phyloP scores from a whole-genome alignment of 2,329 filamentous ascomycete genomes.

The Penicillium brevicompactum region DNA sequence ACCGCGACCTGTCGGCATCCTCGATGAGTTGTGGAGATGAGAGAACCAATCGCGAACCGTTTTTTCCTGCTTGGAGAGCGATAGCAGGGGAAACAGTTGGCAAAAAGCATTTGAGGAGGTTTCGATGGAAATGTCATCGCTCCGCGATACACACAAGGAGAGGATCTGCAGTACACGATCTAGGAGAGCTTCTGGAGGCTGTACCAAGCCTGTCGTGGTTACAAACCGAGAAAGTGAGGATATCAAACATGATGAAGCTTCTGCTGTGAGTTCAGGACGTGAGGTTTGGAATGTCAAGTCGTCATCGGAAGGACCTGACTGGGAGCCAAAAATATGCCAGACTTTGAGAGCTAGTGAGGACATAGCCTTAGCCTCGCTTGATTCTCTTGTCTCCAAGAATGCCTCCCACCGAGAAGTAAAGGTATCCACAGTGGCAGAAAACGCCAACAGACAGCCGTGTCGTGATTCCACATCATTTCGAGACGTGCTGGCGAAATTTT shows the following conservation, averaged over 20 bases:
- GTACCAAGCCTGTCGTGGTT: conserved; percentile 9
- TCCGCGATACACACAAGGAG: conserved; percentile 42
- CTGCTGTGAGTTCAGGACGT: conserved; percentile 46
- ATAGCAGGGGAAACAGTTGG: conserved; percentile 42
- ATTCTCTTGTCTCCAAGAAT: conserved; percentile 19
- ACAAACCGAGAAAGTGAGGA: conserved; percentile 39
- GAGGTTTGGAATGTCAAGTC: conserved; percentile 42
- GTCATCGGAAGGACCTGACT: conserved; percentile 36
- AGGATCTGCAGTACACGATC: conserved; percentile 37
- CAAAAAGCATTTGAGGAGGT: conserved; percentile 44
- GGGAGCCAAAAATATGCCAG: conserved; percentile 43
- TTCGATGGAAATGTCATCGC: conserved; percentile 44
- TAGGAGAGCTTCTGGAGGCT: conserved; percentile 26
- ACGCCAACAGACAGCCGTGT: conserved; percentile 47
- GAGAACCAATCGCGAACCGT: conserved; percentile 44
- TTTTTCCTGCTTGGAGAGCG: conserved; percentile 32
- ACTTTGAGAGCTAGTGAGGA: conserved; percentile 30
- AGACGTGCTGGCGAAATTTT: conserved; percentile 40
- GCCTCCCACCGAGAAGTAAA: conserved; percentile 25
- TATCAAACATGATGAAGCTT: conserved; percentile 43
- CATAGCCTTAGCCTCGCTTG: conserved; percentile 30
- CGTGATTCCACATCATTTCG: conserved; percentile 45
- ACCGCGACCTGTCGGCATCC: conserved; percentile 44
- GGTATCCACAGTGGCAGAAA: conserved; percentile 42
- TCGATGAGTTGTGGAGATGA: conserved; percentile 38